Evolutionary conservation across 1,284 basidiomycete species (phyloP).

Genomic region (Ganoderma sp.): DNA sequence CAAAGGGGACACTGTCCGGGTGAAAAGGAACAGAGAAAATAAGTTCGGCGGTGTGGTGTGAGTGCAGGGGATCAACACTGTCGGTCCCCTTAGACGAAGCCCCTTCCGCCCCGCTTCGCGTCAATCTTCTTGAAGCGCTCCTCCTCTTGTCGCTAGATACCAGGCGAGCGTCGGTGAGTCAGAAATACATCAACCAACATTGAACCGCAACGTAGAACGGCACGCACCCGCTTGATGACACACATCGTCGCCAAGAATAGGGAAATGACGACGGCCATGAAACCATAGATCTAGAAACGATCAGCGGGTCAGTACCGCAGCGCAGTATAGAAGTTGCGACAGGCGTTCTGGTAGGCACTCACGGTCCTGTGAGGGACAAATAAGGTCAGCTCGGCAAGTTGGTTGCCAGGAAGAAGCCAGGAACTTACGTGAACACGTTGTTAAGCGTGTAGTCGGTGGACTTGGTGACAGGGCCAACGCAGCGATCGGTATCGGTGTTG

Average conservation of each 20-base stretch:
- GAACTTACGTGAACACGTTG: constrained; percentile 78
- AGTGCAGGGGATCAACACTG: background rate
- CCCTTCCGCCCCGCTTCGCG: constrained; percentile 80
- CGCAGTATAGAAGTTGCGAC: constrained; percentile 44
- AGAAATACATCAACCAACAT: constrained; percentile 4
- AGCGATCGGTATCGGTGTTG: constrained; percentile 49
- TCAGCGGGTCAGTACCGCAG: constrained; percentile 20
- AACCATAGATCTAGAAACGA: constrained; percentile 66
- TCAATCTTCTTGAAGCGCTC: constrained; percentile 88
- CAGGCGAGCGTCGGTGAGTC: constrained; percentile 11
- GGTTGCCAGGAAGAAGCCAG: constrained; percentile 1
- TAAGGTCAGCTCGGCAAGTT: constrained; percentile 1
- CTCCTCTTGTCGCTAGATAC: constrained; percentile 69
- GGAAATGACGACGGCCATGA: constrained; percentile 76
- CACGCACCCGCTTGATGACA: constrained; percentile 78
- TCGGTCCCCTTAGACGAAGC: constrained; percentile 70
- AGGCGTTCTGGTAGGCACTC: constrained; percentile 17
- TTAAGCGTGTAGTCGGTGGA: constrained; percentile 77
- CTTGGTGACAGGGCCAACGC: constrained; percentile 67
- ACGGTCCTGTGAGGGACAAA: constrained; percentile 27
- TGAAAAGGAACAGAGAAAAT: constrained; percentile 2
- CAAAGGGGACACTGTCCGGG: constrained; percentile 6
- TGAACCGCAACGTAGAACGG: constrained; percentile 22
- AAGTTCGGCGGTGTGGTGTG: background rate
- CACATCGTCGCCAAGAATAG: constrained; percentile 81